These are phyloP conservation scores for Mycena sanguinolenta DNA, from an alignment of 768 basidiomycete genomes.

Conservation along the genomic window DNA sequence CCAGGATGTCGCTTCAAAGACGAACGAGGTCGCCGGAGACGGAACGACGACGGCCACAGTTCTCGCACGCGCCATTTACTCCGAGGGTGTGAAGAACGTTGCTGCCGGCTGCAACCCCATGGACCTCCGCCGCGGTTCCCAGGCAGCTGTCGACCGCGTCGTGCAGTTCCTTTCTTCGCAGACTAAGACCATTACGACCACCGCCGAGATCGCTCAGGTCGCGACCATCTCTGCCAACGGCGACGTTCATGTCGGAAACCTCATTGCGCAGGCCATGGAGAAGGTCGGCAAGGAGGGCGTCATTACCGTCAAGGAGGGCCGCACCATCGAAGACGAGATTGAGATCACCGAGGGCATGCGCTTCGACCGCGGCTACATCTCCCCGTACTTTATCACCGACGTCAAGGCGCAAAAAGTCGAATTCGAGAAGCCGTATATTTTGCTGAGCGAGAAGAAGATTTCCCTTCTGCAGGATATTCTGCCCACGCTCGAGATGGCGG, in stretches of 20 bases:
- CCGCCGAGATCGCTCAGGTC: conserved; percentile 98
- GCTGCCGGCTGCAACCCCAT: conserved; percentile 99
- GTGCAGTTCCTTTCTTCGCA: conserved; percentile 90
- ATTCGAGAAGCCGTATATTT: conserved; percentile 95
- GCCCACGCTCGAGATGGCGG: conserved; percentile 87
- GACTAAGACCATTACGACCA: conserved; percentile 95
- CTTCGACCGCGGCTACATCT: conserved; percentile 98
- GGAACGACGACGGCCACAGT: conserved; percentile 99
- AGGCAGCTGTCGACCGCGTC: conserved; percentile 96
- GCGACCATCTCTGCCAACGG: conserved; percentile 92
- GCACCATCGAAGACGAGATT: conserved; percentile 98
- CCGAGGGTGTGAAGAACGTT: conserved; percentile 99
- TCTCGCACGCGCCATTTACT: conserved; percentile 96
- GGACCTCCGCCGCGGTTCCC: conserved; percentile 98
- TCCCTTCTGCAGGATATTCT: conserved; percentile 95
- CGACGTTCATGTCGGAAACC: conserved; percentile 90
- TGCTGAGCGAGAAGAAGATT: conserved; percentile 98
- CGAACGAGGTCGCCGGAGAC: conserved; percentile 97
- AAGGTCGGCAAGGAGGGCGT: conserved; percentile 99
- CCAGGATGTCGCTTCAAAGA: conserved; percentile 96
- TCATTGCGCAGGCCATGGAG: conserved; percentile 99
- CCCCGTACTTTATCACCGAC: conserved; percentile 98
- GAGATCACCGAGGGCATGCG: conserved; percentile 99
- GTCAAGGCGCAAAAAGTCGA: conserved; percentile 97
- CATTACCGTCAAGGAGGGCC: conserved; percentile 99